These are phyloP conservation scores for Aspergillus texensis DNA, from an alignment of 2,329 filamentous ascomycete genomes.

Conservation along the genomic window DNA sequence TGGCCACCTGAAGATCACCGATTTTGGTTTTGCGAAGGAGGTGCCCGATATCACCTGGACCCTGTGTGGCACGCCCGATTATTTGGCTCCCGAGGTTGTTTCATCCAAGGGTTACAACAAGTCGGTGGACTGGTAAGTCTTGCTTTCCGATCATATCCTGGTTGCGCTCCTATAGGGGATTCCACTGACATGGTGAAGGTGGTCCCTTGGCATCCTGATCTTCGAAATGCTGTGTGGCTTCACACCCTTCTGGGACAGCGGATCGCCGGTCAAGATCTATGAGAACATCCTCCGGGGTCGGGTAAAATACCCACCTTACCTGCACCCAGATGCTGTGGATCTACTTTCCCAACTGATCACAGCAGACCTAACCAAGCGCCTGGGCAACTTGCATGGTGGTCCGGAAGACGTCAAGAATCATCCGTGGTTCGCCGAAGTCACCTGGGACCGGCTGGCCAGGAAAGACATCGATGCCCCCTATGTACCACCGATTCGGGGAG, in stretches of 20 bases:
- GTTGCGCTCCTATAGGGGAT: no score
- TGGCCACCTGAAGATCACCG: conserved; percentile 93
- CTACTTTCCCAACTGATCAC: conserved; percentile 92
- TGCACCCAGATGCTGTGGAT: conserved; percentile 92
- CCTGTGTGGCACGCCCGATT: conserved; percentile 94
- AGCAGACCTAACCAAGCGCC: conserved; percentile 86
- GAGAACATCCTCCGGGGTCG: conserved; percentile 96
- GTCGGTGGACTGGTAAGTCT: conserved; percentile 90
- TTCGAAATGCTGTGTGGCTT: conserved; percentile 99
- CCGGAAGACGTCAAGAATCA: conserved; percentile 93
- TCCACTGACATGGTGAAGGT: conserved; percentile 60
- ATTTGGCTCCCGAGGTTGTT: conserved; percentile 96
- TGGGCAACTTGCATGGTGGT: conserved; percentile 91
- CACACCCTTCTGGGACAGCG: conserved; percentile 98
- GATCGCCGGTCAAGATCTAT: conserved; percentile 98
- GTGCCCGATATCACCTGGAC: conserved; percentile 99
- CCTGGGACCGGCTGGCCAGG: conserved; percentile 89
- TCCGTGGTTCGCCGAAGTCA: conserved; percentile 95
- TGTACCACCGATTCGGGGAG: conserved; percentile 91
- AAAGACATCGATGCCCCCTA: conserved; percentile 99
- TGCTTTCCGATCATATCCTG: not conserved
- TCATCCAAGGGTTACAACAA: conserved; percentile 99
- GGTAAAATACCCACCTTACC: conserved; percentile 95
- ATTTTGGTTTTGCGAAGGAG: conserved; percentile 98
- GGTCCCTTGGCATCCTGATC: conserved; percentile 96